These are phyloP conservation scores for Sphagnum contortum DNA, from an alignment of 225 moss, liverwort and hornwort species.

Conservation along the genomic window DNA sequence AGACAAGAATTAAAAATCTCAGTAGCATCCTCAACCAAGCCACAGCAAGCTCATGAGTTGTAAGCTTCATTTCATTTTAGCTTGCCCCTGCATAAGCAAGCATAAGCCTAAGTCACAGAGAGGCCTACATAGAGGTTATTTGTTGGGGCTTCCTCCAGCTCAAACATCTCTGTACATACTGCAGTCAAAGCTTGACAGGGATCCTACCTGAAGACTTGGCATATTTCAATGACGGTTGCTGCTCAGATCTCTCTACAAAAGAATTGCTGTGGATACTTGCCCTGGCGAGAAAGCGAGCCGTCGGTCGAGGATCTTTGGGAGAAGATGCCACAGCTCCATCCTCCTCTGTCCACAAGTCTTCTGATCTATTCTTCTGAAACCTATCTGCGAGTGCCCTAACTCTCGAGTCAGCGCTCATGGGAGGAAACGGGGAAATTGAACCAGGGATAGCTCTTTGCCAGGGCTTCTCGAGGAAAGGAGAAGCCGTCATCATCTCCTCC, in stretches of 20 bases:
- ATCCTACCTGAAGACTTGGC: conserved; percentile 2
- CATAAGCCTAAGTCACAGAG: no score
- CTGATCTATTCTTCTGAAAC: conserved; percentile 65
- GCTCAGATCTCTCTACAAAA: conserved; percentile 22
- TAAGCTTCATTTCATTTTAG: no score
- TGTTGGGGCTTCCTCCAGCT: no score
- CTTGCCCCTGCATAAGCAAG: no score
- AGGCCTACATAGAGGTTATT: no score
- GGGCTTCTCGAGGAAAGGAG: conserved; percentile 65
- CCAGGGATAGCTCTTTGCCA: conserved; percentile 51
- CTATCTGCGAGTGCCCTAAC: conserved; percentile 63
- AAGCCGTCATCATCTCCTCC: conserved; percentile 46
- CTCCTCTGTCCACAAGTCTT: conserved; percentile 78
- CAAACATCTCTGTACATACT: no score
- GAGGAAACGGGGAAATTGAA: conserved; percentile 38
- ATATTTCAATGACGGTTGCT: conserved; percentile 10
- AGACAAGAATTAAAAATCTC: no score
- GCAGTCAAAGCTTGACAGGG: neutral
- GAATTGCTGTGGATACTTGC: conserved; percentile 16
- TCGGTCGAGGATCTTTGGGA: conserved; percentile 25
- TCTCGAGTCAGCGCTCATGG: conserved; percentile 50
- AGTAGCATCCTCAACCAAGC: no score
- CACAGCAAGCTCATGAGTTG: no score
- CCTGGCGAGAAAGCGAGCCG: conserved; percentile 52
- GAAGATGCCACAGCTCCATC: conserved; percentile 53